Conservation (phyloP, 2,329 filamentous ascomycete genomes). For the Beauveria varroae region DNA sequence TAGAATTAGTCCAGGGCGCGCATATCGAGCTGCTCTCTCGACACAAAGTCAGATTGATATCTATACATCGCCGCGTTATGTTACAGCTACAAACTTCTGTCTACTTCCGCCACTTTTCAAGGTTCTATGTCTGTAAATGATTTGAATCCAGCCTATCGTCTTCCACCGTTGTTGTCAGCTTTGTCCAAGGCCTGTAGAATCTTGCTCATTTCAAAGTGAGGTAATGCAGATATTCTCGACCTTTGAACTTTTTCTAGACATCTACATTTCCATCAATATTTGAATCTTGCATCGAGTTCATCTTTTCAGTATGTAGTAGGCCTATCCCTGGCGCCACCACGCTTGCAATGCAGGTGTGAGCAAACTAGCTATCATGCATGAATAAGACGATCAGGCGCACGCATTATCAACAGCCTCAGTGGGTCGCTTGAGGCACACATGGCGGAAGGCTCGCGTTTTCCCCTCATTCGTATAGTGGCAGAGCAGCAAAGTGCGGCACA, state of each 20-base stretch:
- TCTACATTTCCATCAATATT: neutral
- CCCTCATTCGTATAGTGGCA: neutral
- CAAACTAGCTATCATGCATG: neutral
- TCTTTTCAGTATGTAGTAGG: too few relatives aligned
- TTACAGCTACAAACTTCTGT: neutral
- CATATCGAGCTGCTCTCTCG: too few relatives aligned
- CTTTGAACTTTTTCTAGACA: too few relatives aligned
- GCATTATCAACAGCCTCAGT: neutral
- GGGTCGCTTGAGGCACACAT: neutral
- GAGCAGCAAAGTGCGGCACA: neutral
- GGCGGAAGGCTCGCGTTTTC: constrained; percentile 4
- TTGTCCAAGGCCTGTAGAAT: neutral
- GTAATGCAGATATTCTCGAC: too few relatives aligned
- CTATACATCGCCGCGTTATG: neutral
- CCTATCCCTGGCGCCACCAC: too few relatives aligned
- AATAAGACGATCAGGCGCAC: neutral
- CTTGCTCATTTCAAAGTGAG: neutral
- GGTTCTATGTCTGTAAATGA: neutral
- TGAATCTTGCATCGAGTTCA: too few relatives aligned
- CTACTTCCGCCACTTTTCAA: neutral
- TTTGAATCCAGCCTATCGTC: neutral
- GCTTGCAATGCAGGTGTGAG: too few relatives aligned
- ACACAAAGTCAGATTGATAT: too few relatives aligned
- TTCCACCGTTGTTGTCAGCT: neutral
- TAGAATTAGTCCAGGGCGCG: too few relatives aligned